phyloP scores from a whole-genome alignment of 805 yeast species.

The Barnettozyma californica region DNA sequence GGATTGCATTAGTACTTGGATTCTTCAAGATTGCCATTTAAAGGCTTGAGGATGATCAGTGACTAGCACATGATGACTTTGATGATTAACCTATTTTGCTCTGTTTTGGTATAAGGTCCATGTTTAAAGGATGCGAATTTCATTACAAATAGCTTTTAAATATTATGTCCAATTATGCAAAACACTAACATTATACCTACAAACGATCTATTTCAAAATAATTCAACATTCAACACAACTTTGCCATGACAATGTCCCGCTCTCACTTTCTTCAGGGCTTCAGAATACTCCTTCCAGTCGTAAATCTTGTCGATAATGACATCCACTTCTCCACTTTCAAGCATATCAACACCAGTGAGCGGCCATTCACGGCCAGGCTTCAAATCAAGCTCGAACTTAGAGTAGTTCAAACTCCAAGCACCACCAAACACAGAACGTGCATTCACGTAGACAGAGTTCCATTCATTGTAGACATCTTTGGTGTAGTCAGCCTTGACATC shows the following conservation, averaged over 20 bases:
- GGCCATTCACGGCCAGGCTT: slow-evolving; percentile 34
- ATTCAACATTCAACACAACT: slow-evolving; percentile 46
- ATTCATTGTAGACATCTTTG: slow-evolving; percentile 30
- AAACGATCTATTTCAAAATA: slow-evolving; percentile 29
- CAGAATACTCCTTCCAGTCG: slow-evolving; percentile 47
- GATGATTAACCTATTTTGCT: background rate
- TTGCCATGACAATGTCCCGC: slow-evolving; percentile 62
- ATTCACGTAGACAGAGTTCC: slow-evolving; percentile 31
- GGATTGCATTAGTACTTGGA: slow-evolving; percentile 27
- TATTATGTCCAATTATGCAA: background rate
- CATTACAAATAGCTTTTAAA: too few species aligned
- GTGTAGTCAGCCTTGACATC: slow-evolving; percentile 42
- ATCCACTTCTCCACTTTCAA: slow-evolving; percentile 40
- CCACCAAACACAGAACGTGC: slow-evolving; percentile 32
- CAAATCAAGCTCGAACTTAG: slow-evolving; percentile 31
- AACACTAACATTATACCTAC: background rate
- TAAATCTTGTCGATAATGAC: slow-evolving; percentile 49
- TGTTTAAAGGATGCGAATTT: background rate
- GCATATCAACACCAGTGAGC: slow-evolving; percentile 36
- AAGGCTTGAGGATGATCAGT: background rate
- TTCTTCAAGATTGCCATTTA: slow-evolving; percentile 18
- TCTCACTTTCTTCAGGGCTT: slow-evolving; percentile 49
- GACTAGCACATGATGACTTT: background rate
- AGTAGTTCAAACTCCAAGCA: slow-evolving; percentile 33
- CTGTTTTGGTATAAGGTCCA: background rate